Evolutionary conservation across 192 early-diverging fungal genomes (phyloP).

Genomic region (Piromyces sp.): DNA sequence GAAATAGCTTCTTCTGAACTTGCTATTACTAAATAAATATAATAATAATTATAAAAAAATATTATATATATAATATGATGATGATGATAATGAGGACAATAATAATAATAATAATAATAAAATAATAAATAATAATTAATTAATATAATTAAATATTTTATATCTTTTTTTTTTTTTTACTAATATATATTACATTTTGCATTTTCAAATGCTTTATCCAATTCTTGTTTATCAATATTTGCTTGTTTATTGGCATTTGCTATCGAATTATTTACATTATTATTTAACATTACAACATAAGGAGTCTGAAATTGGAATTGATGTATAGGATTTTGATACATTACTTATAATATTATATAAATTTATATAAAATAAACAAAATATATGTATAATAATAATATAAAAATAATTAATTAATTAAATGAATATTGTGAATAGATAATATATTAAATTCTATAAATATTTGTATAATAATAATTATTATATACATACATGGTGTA

Average conservation of each 20-base stretch:
- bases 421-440: too few species aligned
- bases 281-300: background rate
- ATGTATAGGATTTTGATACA: background rate
- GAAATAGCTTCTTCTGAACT: slow-evolving; percentile 17
- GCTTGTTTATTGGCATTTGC: background rate
- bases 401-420: too few species aligned
- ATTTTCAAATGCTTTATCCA: slow-evolving; percentile 17
- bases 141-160: too few species aligned
- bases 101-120: background rate
- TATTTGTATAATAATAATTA: background rate
- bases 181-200: slow-evolving; percentile 4
- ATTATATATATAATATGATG: too few species aligned
- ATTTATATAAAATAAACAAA: too few species aligned
- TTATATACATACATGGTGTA: background rate
- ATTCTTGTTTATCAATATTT: background rate
- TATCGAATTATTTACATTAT: background rate
- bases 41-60: too few species aligned
- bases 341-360: background rate
- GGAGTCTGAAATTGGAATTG: background rate
- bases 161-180: slow-evolving; percentile 9
- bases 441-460: too few species aligned
- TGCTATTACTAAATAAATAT: slow-evolving; percentile 41
- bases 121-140: background rate
- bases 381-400: too few species aligned
- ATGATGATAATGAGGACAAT: too few species aligned